Percentiles rank a stretch among this genome's conserved stretches.
phyloP scores from a whole-genome alignment of 495 filamentous ascomycete species.

The Neurospora sp. region DNA sequence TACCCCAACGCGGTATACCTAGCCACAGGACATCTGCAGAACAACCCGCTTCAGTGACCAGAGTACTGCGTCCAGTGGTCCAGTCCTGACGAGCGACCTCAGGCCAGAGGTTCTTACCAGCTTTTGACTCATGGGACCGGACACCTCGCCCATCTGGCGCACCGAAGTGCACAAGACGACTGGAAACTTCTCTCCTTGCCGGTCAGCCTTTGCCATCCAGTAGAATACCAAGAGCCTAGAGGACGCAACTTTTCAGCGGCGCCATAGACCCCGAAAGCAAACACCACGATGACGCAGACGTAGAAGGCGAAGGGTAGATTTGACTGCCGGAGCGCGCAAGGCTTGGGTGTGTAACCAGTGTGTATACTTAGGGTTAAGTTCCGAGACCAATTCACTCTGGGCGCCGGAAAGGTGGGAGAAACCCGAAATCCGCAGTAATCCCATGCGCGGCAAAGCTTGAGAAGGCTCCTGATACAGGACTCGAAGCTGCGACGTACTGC shows the following conservation, averaged over 20 bases:
- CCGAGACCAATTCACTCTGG: conserved; percentile 49
- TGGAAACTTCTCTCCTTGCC: conserved; percentile 31
- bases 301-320: conserved; percentile 27
- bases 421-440: conserved; percentile 13
- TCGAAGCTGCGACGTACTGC: conserved; percentile 30
- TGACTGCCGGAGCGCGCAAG: conserved; percentile 35
- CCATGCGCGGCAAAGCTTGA: conserved; percentile 26
- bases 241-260: conserved; percentile 35
- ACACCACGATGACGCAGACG: conserved; percentile 11
- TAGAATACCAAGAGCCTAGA: conserved; percentile 4
- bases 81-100: conserved; percentile 53
- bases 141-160: conserved; percentile 22
- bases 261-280: not conserved
- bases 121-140: conserved; percentile 48
- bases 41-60: conserved; percentile 41
- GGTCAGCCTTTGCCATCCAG: conserved; percentile 24
- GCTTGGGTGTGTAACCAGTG: conserved; percentile 39
- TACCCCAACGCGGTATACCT: conserved; percentile 23
- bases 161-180: conserved; percentile 22
- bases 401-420: conserved; percentile 11
- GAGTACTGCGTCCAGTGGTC: conserved; percentile 50
- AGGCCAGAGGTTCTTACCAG: conserved; percentile 50
- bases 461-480: conserved; percentile 26
- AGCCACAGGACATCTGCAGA: conserved; percentile 28
- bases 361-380: conserved; percentile 70